phyloP scores from a whole-genome alignment of 176 grass and related monocot species.

The Carex pumila region DNA sequence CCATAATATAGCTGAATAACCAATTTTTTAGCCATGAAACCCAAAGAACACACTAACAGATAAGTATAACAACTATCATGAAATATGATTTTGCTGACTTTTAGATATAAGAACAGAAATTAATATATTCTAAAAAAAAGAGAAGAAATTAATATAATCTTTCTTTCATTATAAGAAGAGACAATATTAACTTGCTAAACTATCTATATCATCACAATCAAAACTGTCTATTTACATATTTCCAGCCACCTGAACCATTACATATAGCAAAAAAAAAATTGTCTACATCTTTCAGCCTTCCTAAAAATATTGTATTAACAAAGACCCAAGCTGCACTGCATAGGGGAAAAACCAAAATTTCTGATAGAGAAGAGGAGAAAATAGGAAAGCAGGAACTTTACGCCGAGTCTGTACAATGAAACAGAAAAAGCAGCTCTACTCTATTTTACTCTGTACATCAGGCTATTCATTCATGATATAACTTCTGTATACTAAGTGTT shows the following conservation, averaged over 20 bases:
- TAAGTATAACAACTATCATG: neutral
- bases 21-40: neutral
- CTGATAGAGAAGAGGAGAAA: neutral
- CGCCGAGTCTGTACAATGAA: neutral
- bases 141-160: neutral
- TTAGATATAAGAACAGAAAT: neutral
- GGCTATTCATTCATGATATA: neutral
- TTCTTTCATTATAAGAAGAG: neutral
- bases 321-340: neutral
- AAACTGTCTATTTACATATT: slow-evolving; percentile 14
- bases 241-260: neutral
- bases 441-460: neutral
- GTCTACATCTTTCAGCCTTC: neutral
- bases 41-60: neutral
- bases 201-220: neutral
- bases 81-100: neutral
- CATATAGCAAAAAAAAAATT: neutral
- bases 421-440: neutral
- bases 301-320: neutral
- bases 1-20: neutral
- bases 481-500: neutral
- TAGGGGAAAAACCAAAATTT: neutral
- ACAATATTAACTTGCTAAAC: neutral
- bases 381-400: neutral
- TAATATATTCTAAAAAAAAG: neutral